Evolutionary conservation across 108 stramenopile genomes (phyloP), one percentile per base, ranked within the genome.

Genomic region (Cyclotella cryptica): DNA sequence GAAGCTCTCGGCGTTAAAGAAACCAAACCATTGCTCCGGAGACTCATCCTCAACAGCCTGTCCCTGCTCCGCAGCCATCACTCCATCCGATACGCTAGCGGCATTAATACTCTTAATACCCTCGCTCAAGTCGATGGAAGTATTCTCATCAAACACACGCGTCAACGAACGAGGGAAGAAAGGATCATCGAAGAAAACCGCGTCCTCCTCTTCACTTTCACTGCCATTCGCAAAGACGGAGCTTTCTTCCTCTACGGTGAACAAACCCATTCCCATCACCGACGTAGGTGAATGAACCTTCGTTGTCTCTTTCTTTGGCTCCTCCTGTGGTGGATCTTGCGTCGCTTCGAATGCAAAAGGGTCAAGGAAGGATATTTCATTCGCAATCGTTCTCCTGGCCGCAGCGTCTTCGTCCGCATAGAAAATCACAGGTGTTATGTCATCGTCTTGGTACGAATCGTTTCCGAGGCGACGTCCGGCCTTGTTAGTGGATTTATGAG

Each of bases 151-250:
- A 65, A 65, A 65, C 44, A 46, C 64, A 47, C 12, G 43, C 43
- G 64, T 65, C 43, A 65, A 46, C 9, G 44, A 65, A 26, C 64
- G 64, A 24, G 64, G 64, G 44, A 65, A 65, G 45, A 65, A 65
- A 4, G 64, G 42, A 46, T 65, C 64, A 65, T 65, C 45, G 21
- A 65, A 65, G 13, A 65, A 47, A 10, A 65, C 43, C 13, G 45
- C 45, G 5, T 65, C 64, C n/a, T 65, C 64, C 21, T 45, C 24
- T 17, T 65, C 64, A 26, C 19, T 19, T 51, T 65, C 64, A 45
- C 64, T 65, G 26, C 10, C 44, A 17, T 24, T 46, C 10, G 28
- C 45, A 27, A 47, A 46, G 11, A 65, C 19, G 0, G 64, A 65
- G 12, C 45, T 8, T 65, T 65, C 64, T 21, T 65, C 64, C 35